Conservation (phyloP, 306 rosid genomes). For the Vigna reflexopilosa region DNA sequence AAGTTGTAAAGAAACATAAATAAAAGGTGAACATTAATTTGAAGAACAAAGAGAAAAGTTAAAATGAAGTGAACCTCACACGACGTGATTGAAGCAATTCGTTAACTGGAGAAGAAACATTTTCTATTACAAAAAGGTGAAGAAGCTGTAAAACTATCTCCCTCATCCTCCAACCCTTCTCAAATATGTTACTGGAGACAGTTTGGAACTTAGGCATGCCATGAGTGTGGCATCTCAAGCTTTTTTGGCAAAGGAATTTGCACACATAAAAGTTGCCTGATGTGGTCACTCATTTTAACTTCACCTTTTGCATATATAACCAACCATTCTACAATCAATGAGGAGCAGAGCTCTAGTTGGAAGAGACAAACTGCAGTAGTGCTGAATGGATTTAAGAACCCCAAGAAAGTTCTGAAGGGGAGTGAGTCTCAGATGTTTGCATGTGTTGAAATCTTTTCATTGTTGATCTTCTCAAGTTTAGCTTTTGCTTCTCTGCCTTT, state of each 20-base stretch:
- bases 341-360: background rate
- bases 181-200: background rate
- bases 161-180: background rate
- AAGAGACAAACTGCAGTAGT: background rate
- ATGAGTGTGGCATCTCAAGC: constrained; percentile 5
- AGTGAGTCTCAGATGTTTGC: constrained; percentile 35
- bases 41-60: background rate
- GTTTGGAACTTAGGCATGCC: background rate
- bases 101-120: background rate
- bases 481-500: constrained; percentile 64
- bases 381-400: constrained; percentile 29
- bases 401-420: constrained; percentile 37
- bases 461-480: constrained; percentile 52
- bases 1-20: too few relatives aligned
- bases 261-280: background rate
- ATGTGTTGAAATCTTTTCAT: constrained; percentile 51
- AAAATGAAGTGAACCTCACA: background rate
- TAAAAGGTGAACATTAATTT: background rate
- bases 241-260: background rate
- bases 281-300: background rate
- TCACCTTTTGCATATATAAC: background rate
- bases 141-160: background rate
- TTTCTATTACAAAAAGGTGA: background rate
- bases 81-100: background rate
- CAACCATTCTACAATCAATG: background rate